Conservation (phyloP, 2,329 filamentous ascomycete genomes). For the Microascus cirrosus region DNA sequence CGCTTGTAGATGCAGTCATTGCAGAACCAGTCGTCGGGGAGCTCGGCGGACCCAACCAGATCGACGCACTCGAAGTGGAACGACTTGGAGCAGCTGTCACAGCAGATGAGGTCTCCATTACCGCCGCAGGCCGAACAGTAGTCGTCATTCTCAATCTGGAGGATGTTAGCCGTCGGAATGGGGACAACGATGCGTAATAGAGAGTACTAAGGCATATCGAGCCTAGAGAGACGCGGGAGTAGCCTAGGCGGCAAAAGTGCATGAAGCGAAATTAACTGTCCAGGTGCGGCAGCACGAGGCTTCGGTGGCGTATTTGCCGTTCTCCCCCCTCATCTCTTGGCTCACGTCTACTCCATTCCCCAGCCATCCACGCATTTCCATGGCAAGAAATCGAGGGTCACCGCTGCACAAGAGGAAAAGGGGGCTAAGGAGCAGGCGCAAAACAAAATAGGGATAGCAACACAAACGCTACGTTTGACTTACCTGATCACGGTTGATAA, state of each 20-base stretch:
- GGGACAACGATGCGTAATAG: not conserved
- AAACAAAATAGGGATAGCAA: not conserved
- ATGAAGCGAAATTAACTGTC: not conserved
- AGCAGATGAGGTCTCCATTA: slow-evolving; percentile 79
- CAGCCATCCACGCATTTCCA: not conserved
- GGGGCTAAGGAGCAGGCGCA: not conserved
- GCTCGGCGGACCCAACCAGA: slow-evolving; percentile 50
- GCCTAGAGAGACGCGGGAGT: not conserved
- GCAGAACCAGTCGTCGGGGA: slow-evolving; percentile 78
- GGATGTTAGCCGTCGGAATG: not conserved
- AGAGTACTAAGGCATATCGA: not conserved
- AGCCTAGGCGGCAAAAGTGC: not conserved
- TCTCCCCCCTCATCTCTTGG: not conserved
- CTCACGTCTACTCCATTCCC: not conserved
- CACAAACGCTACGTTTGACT: slow-evolving; percentile 14
- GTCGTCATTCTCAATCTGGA: slow-evolving; percentile 70
- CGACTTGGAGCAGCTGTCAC: slow-evolving; percentile 80
- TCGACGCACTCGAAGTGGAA: slow-evolving; percentile 88
- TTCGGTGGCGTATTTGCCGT: not conserved
- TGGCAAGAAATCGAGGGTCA: not conserved
- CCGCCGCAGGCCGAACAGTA: slow-evolving; percentile 79
- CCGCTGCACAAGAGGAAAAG: not conserved
- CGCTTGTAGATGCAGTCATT: slow-evolving; percentile 51
- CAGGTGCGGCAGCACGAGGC: not conserved
- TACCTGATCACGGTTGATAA: slow-evolving; percentile 33